Conservation (phyloP, 495 filamentous ascomycete species). For the Lepraria neglecta region DNA sequence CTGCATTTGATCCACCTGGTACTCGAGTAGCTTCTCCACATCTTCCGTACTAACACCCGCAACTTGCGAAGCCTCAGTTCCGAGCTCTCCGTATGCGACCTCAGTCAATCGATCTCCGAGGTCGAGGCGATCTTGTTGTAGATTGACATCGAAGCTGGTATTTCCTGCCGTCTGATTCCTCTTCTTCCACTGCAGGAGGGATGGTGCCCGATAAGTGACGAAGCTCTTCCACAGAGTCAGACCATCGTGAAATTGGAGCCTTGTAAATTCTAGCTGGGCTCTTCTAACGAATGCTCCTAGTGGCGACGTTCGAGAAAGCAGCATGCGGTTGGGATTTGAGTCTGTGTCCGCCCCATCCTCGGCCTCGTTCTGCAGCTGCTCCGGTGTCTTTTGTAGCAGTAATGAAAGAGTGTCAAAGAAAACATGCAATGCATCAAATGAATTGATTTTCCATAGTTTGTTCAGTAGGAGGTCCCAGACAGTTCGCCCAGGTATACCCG, state of each 20-base stretch:
- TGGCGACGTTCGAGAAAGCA: conserved; percentile 62
- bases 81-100: conserved; percentile 58
- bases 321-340: conserved; percentile 41
- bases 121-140: conserved; percentile 39
- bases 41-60: conserved; percentile 67
- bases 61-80: conserved; percentile 40
- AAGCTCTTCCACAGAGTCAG: conserved; percentile 74
- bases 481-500: conserved; percentile 67
- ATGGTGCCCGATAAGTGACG: conserved; percentile 69
- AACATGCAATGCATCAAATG: conserved; percentile 64
- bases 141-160: conserved; percentile 63
- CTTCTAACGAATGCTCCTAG: conserved; percentile 79
- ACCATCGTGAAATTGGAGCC: conserved; percentile 70
- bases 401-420: conserved; percentile 55
- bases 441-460: conserved; percentile 80
- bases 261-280: conserved; percentile 69
- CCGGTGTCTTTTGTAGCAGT: conserved; percentile 56
- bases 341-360: conserved; percentile 41
- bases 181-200: conserved; percentile 61
- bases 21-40: conserved; percentile 75
- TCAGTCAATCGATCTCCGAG: conserved; percentile 44
- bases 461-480: conserved; percentile 81
- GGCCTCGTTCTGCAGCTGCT: conserved; percentile 47
- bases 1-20: conserved; percentile 80
- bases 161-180: conserved; percentile 56